Evolutionary conservation across 1,139 yeast species (phyloP).

Genomic region (Hyphopichia burtonii): DNA sequence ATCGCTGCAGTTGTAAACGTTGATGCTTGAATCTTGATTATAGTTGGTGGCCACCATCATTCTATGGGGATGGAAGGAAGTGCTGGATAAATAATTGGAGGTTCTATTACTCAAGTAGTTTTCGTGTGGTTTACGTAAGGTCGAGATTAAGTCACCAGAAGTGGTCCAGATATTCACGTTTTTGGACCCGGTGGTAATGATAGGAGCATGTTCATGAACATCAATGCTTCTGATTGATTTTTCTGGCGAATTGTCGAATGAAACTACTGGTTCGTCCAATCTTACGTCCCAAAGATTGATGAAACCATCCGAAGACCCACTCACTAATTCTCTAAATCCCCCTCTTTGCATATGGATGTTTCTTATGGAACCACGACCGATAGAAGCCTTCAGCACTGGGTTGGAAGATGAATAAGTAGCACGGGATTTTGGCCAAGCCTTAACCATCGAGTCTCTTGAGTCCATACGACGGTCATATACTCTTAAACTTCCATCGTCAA

Average conservation of each 20-base stretch:
- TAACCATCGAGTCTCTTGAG: constrained; percentile 82
- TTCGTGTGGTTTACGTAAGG: constrained; percentile 56
- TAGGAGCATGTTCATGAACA: constrained; percentile 95
- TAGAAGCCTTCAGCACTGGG: constrained; percentile 2
- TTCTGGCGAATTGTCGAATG: constrained; percentile 58
- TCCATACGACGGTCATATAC: constrained; percentile 89
- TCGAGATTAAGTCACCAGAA: constrained; percentile 67
- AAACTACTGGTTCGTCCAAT: constrained; percentile 63
- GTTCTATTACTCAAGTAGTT: constrained; percentile 46
- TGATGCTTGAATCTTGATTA: constrained; percentile 74
- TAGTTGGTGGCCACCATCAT: constrained; percentile 90
- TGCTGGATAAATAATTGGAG: constrained; percentile 56
- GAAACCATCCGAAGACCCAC: constrained; percentile 80
- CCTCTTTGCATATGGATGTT: constrained; percentile 97
- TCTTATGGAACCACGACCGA: constrained; percentile 58
- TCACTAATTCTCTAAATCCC: constrained; percentile 84
- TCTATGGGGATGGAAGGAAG: constrained; percentile 89
- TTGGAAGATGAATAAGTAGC: too few relatives aligned
- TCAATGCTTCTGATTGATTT: constrained; percentile 71
- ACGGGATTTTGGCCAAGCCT: constrained; percentile 59
- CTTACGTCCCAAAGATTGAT: constrained; percentile 92
- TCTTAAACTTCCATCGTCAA: constrained; percentile 87
- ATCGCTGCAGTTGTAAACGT: constrained; percentile 53
- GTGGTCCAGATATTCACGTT: constrained; percentile 86
- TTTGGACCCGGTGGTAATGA: constrained; percentile 82